These are phyloP conservation scores for Clarireedia homoeocarpa DNA, from an alignment of 2,329 filamentous ascomycete species.

Conservation along the genomic window DNA sequence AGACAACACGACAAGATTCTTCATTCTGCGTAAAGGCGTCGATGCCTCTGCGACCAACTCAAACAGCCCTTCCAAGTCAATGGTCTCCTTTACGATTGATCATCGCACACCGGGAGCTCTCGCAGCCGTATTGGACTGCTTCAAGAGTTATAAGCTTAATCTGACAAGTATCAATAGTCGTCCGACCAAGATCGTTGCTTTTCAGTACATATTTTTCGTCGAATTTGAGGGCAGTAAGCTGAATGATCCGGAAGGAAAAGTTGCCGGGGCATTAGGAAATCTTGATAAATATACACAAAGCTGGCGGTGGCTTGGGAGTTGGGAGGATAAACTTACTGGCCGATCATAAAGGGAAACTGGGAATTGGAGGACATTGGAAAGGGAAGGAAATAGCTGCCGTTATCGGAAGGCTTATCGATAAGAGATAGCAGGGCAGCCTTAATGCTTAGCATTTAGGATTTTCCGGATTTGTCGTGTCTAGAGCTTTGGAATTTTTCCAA, in stretches of 20 bases:
- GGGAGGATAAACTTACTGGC: constrained; percentile 31
- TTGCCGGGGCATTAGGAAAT: constrained; percentile 52
- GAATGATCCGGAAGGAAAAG: constrained; percentile 46
- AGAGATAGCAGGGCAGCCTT: not conserved
- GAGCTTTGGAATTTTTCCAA: not conserved
- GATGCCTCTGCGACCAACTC: constrained; percentile 14
- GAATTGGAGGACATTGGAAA: not conserved
- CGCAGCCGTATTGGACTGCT: constrained; percentile 72
- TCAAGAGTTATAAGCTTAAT: constrained; percentile 66
- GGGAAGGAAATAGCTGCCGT: not conserved
- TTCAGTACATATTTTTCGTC: constrained; percentile 93
- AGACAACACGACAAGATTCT: constrained; percentile 75
- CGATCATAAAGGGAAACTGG: not conserved
- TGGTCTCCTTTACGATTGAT: constrained; percentile 77
- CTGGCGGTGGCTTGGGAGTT: constrained; percentile 65
- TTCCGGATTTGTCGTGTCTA: not conserved
- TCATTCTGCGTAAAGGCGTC: constrained; percentile 45
- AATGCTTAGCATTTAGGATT: constrained; percentile 2
- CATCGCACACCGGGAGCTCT: constrained; percentile 74
- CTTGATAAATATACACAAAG: constrained; percentile 50
- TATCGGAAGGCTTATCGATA: constrained; percentile 9
- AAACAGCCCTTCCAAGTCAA: constrained; percentile 48
- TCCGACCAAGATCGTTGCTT: constrained; percentile 65
- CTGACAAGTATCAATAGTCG: constrained; percentile 85
- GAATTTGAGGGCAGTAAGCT: constrained; percentile 66